Base-by-base conservation (phyloP, 208 protist species). In the Borovskyia barvae region DNA sequence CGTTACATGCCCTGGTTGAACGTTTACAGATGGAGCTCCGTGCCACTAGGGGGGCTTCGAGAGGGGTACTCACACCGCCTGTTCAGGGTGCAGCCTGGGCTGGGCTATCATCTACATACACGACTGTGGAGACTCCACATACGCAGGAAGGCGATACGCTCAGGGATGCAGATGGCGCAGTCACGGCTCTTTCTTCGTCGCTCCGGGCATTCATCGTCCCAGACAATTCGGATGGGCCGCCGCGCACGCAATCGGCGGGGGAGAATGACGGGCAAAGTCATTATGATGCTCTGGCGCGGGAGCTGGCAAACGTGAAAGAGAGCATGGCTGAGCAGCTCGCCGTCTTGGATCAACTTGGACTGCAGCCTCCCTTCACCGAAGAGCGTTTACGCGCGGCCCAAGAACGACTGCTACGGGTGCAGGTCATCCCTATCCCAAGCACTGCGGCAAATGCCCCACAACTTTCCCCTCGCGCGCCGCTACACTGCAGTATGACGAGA, bases 331-430 rank as follows among this genome's bases (percentile, higher is more conserved):
- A 89, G 57, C 81, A 87, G 58, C 56, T 75, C 19, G 64, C 79
- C 12, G 75, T 89, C 22, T 43, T 92, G 32, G 85, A 92, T 43
- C 69, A 78, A 19, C 68, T 92, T 14, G 79, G 80, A 3, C 39
- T 89, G 15, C 43, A 24, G n/a, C 66, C 72, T 30, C 85, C 85
- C 14, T 87, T 76, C 47, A 55, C 69, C 2, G 65, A 72, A 37
- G 56, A 48, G 17, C 19, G 43, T 4, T 28, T 75, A 26, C 1
- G 40, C 36, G 63, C 71, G 5, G 56, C 47, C 2, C 53, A 58
- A 49, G 47, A 49, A 12, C 64, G 64, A 3, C 37, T 71, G 50
- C 64, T 53, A 5, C 64, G 33, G 26, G 60, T 74, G 36, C 24
- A 33, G 20, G 53, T 61, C 0, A 52, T 35, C 12, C 48, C 61